A percentile compares a stretch with the other conserved stretches of the same genome.
Evolutionary conservation across 306 rosid genomes (phyloP).

Genomic region (Begonia loranthoides): DNA sequence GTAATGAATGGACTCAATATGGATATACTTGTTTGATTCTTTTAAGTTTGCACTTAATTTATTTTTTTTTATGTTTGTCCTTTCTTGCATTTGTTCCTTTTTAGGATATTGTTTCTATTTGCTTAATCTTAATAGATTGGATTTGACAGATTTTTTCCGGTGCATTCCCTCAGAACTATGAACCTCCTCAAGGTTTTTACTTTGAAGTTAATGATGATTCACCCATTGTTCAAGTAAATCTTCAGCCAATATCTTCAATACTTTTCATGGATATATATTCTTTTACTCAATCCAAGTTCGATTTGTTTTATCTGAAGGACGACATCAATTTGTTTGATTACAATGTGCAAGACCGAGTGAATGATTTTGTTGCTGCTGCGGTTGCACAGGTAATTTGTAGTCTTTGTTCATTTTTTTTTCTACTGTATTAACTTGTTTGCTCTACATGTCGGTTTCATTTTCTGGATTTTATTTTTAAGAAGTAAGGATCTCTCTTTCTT

Average conservation of each 20-base stretch:
- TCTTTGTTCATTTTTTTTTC: background rate
- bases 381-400: conserved; percentile 28
- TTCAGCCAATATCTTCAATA: conserved; percentile 5
- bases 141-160: conserved; percentile 35
- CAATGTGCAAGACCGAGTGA: conserved; percentile 42
- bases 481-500: no score
- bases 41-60: background rate
- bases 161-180: conserved; percentile 40
- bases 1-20: background rate
- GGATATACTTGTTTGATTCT: background rate
- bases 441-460: no score
- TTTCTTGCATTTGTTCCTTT: background rate
- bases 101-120: background rate
- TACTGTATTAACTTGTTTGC: background rate
- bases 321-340: conserved; percentile 32
- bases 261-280: conserved; percentile 1
- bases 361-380: conserved; percentile 45
- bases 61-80: background rate
- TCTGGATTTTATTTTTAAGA: no score
- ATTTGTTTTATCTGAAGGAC: conserved; percentile 20
- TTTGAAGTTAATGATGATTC: conserved; percentile 43
- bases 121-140: conserved; percentile 2
- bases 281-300: background rate
- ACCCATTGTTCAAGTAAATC: conserved; percentile 37
- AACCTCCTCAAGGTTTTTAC: conserved; percentile 47